A percentile compares a stretch with the other conserved stretches of the same genome.
Evolutionary conservation across 768 basidiomycete genomes (phyloP).

Genomic region (Russula earlei): DNA sequence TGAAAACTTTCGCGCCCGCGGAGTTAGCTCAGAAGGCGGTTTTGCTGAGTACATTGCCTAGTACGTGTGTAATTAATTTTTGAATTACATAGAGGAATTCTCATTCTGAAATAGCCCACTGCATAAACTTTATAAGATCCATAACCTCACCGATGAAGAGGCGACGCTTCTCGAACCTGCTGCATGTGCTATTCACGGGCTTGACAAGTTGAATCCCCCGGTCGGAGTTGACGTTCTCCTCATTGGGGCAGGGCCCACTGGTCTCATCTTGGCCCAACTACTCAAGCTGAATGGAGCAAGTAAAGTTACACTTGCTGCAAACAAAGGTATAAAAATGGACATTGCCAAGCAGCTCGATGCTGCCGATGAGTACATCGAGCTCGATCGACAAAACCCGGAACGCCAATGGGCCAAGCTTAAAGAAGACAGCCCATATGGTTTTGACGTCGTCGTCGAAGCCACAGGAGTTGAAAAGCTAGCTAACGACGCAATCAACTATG

Average conservation of each 20-base stretch:
- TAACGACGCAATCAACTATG: slow-evolving; percentile 85
- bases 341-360: slow-evolving; percentile 72
- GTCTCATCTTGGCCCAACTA: slow-evolving; percentile 83
- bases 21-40: slow-evolving; percentile 74
- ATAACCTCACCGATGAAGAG: slow-evolving; percentile 82
- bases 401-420: slow-evolving; percentile 76
- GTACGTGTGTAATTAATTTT: slow-evolving; percentile 34
- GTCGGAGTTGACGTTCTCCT: slow-evolving; percentile 81
- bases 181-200: slow-evolving; percentile 85
- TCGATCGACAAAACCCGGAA: slow-evolving; percentile 66
- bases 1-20: slow-evolving; percentile 74
- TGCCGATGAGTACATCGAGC: slow-evolving; percentile 78
- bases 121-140: slow-evolving; percentile 77
- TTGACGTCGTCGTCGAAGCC: slow-evolving; percentile 78
- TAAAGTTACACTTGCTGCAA: slow-evolving; percentile 75
- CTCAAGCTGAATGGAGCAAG: slow-evolving; percentile 80
- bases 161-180: slow-evolving; percentile 85
- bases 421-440: slow-evolving; percentile 76
- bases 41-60: slow-evolving; percentile 86
- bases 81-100: background rate
- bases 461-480: slow-evolving; percentile 81
- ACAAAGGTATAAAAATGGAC: slow-evolving; percentile 87
- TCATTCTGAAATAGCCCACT: slow-evolving; percentile 37
- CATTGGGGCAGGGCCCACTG: slow-evolving; percentile 86
- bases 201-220: slow-evolving; percentile 76